A percentile compares a stretch with the other conserved stretches of the same genome.
phyloP scores from a whole-genome alignment of 306 rosid genomes.

The Vigna nakashimae region DNA sequence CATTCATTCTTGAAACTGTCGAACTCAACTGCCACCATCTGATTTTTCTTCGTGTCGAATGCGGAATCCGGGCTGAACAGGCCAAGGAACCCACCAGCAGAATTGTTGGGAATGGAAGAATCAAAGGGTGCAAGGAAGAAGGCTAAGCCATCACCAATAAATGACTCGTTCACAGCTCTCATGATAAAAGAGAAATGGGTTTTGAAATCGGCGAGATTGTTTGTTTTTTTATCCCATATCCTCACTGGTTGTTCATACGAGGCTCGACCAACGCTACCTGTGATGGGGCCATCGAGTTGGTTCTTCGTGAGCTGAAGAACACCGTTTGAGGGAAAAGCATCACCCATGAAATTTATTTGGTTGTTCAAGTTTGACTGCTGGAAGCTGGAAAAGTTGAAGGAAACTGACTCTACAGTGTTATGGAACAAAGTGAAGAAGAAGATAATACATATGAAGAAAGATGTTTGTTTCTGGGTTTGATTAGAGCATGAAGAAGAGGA shows the following conservation, averaged over 20 bases:
- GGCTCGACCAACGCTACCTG: constrained; percentile 67
- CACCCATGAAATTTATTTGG: constrained; percentile 50
- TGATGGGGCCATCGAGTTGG: constrained; percentile 50
- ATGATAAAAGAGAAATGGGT: constrained; percentile 76
- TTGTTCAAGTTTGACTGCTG: constrained; percentile 36
- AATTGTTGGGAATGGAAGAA: constrained; percentile 55
- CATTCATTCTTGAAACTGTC: constrained; percentile 57
- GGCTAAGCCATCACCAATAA: constrained; percentile 67
- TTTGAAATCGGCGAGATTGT: constrained; percentile 64
- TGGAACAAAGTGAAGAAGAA: constrained; percentile 35
- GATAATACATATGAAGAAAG: constrained; percentile 8
- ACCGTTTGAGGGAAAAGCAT: constrained; percentile 55
- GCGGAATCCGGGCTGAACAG: constrained; percentile 51
- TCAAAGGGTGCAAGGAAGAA: constrained; percentile 70
- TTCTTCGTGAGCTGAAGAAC: constrained; percentile 72
- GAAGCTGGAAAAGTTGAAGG: constrained; percentile 61
- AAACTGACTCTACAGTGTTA: constrained; percentile 46
- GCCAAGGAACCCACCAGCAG: constrained; percentile 71
- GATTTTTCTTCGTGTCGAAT: constrained; percentile 45
- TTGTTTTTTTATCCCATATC: constrained; percentile 61
- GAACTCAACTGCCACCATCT: constrained; percentile 76
- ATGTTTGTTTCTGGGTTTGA: constrained; percentile 17
- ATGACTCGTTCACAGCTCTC: not conserved
- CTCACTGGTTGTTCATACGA: constrained; percentile 55
- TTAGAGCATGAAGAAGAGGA: constrained; percentile 10